These are phyloP conservation scores for Syncephalastrum sp. DNA, from an alignment of 371 early-diverging fungal species.

Conservation along the genomic window DNA sequence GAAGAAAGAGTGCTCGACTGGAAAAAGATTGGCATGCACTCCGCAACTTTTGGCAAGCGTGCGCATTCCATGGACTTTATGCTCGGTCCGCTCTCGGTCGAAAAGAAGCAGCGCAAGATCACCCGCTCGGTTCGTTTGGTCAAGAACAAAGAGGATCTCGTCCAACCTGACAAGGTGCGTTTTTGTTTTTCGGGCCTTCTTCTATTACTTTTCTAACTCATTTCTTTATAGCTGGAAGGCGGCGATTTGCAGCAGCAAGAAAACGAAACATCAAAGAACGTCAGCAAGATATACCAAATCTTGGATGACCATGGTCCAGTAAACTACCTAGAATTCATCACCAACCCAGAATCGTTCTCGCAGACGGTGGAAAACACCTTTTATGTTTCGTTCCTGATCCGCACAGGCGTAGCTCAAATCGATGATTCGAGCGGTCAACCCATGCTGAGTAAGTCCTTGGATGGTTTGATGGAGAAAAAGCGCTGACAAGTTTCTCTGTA, in stretches of 20 bases:
- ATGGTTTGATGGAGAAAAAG: not conserved
- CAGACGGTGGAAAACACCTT: conserved; percentile 96
- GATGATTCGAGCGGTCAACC: conserved; percentile 74
- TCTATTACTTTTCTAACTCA: no score
- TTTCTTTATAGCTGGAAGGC: conserved; percentile 57
- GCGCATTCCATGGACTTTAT: conserved; percentile 73
- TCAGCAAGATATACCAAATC: conserved; percentile 61
- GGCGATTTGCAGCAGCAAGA: conserved; percentile 76
- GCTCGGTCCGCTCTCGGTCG: conserved; percentile 70
- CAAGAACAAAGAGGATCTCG: conserved; percentile 45
- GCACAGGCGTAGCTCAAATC: conserved; percentile 79
- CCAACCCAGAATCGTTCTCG: conserved; percentile 89
- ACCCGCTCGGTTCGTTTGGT: conserved; percentile 28
- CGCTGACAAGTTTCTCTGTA: conserved; percentile 19
- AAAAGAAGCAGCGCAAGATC: conserved; percentile 55
- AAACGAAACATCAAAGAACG: conserved; percentile 87
- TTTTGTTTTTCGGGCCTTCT: not conserved
- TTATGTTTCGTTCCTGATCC: conserved; percentile 87
- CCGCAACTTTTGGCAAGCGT: conserved; percentile 50
- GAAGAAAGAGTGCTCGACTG: conserved; percentile 51
- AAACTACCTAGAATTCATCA: conserved; percentile 81
- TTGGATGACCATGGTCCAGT: conserved; percentile 62
- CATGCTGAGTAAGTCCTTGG: conserved; percentile 38
- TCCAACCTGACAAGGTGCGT: conserved; percentile 36
- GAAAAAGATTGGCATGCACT: conserved; percentile 60